Conservation (phyloP, 2,329 filamentous ascomycete species). For the Catunica adiposa region DNA sequence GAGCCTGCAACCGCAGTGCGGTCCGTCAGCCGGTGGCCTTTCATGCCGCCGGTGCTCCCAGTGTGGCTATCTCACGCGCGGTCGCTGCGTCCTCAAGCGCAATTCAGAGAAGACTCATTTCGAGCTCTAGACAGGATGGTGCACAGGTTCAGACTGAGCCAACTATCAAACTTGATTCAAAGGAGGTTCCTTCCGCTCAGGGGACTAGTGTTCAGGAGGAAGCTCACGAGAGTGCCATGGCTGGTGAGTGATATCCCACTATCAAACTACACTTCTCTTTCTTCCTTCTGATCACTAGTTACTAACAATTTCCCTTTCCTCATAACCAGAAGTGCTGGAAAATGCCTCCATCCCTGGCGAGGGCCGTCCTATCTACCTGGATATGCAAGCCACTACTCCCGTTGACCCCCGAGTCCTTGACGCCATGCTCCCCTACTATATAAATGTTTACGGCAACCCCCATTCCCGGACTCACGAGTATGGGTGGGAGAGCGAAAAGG, state of each 20-base stretch:
- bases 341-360: conserved; percentile 87
- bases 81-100: neutral
- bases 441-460: conserved; percentile 87
- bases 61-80: neutral
- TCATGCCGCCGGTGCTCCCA: neutral
- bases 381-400: conserved; percentile 95
- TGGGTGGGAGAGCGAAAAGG: conserved; percentile 95
- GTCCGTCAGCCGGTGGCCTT: conserved; percentile 19
- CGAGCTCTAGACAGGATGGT: conserved; percentile 61
- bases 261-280: conserved; percentile 7
- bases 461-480: conserved; percentile 96
- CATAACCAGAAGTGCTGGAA: conserved; percentile 55
- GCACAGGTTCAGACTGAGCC: conserved; percentile 71
- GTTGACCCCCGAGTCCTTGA: conserved; percentile 89
- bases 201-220: conserved; percentile 9
- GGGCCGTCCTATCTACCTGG: conserved; percentile 89
- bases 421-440: conserved; percentile 89
- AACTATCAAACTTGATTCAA: conserved; percentile 73
- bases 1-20: conserved; percentile 30
- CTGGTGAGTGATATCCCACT: conserved; percentile 10
- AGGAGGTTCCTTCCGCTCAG: conserved; percentile 28
- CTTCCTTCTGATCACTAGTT: conserved; percentile 18
- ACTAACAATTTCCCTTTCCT: neutral
- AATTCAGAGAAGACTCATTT: conserved; percentile 51
- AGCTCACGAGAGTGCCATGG: conserved; percentile 14